Percentiles rank a stretch among this genome's conserved stretches.
Conservation (phyloP, 1,139 yeast species). For the Casaregolazyma suthepensis region DNA sequence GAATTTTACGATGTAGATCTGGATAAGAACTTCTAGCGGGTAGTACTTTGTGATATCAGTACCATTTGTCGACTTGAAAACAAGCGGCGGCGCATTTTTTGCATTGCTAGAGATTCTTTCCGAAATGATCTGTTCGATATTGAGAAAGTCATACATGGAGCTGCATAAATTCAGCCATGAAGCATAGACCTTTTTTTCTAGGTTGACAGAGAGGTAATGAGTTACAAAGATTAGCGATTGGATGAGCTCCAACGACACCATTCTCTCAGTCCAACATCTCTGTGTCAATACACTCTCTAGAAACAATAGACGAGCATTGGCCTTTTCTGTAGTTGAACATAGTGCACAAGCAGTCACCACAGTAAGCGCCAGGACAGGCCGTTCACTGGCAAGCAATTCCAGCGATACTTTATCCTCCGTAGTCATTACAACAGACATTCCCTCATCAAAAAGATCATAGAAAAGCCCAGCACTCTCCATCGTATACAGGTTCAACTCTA, state of each 20-base stretch:
- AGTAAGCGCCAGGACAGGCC: constrained; percentile 43
- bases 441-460: constrained; percentile 5
- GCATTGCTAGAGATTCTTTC: not conserved
- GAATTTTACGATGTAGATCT: not conserved
- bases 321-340: constrained; percentile 36
- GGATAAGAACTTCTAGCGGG: not conserved
- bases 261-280: not conserved
- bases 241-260: not conserved
- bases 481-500: constrained; percentile 9
- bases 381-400: constrained; percentile 37
- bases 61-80: constrained; percentile 4
- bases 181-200: not conserved
- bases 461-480: constrained; percentile 3
- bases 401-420: constrained; percentile 22
- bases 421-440: not conserved
- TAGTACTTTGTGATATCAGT: constrained; percentile 1
- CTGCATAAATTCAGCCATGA: not conserved
- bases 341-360: constrained; percentile 47
- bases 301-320: constrained; percentile 40
- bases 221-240: constrained; percentile 1
- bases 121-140: not conserved
- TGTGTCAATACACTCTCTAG: constrained; percentile 44
- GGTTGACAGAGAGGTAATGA: not conserved
- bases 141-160: not conserved
- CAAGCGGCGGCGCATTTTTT: not conserved